These are phyloP conservation scores for Mycena polygramma DNA, from an alignment of 768 basidiomycete genomes.

Conservation along the genomic window DNA sequence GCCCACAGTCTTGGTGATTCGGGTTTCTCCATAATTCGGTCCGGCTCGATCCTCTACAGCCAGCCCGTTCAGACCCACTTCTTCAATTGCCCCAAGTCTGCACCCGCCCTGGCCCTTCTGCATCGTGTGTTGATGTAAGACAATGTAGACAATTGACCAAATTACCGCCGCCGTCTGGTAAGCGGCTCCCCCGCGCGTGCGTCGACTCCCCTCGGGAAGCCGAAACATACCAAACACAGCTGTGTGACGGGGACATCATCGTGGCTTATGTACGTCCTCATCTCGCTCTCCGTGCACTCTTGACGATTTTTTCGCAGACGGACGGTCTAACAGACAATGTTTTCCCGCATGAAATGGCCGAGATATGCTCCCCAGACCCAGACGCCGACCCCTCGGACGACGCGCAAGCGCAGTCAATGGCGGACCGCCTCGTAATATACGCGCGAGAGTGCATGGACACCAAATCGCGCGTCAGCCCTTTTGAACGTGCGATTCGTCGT, in stretches of 20 bases:
- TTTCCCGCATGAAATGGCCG: constrained; percentile 34
- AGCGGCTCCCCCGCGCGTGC: constrained; percentile 35
- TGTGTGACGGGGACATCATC: constrained; percentile 34
- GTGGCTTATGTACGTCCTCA: constrained; percentile 32
- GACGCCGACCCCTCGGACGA: constrained; percentile 33
- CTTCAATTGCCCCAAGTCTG: constrained; percentile 38
- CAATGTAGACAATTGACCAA: constrained; percentile 37
- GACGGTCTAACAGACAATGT: constrained; percentile 39
- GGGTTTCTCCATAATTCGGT: constrained; percentile 64
- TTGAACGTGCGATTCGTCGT: constrained; percentile 54
- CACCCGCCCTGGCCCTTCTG: constrained; percentile 15
- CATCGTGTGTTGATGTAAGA: constrained; percentile 23
- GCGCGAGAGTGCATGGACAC: constrained; percentile 64
- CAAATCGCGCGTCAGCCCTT: constrained; percentile 61
- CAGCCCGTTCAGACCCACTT: constrained; percentile 37
- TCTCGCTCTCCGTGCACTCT: neutral
- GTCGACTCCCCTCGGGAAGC: constrained; percentile 38
- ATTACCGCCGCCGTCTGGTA: constrained; percentile 40
- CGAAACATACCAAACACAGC: constrained; percentile 30
- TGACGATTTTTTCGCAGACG: constrained; percentile 17
- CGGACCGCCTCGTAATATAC: constrained; percentile 66
- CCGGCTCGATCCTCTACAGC: constrained; percentile 56
- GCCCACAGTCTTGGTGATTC: constrained; percentile 62
- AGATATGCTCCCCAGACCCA: constrained; percentile 49
- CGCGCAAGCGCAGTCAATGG: constrained; percentile 63